Evolutionary conservation across 345 rosid genomes (phyloP).

Genomic region (Camelina sativa): DNA sequence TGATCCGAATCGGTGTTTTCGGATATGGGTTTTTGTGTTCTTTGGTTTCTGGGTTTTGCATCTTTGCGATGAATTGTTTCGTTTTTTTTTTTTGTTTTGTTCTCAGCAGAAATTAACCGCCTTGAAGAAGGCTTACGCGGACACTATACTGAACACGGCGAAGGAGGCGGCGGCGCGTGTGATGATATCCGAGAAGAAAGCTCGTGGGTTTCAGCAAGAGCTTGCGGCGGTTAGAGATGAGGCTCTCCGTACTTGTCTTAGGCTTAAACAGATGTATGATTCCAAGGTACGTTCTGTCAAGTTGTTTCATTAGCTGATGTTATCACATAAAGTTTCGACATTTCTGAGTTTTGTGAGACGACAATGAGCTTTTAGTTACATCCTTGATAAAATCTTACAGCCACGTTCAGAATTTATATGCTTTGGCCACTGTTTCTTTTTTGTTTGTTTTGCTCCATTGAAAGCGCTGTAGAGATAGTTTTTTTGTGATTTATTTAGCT

Average conservation of each 20-base stretch:
- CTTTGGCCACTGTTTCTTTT: not conserved
- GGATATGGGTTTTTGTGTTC: conserved; percentile 34
- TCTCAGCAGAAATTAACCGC: conserved; percentile 68
- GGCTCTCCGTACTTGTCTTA: conserved; percentile 70
- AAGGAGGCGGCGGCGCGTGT: conserved; percentile 94
- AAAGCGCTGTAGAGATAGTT: not conserved
- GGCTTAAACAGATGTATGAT: conserved; percentile 84
- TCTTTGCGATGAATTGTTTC: conserved; percentile 31
- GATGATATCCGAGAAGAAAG: conserved; percentile 79
- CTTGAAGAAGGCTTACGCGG: conserved; percentile 96
- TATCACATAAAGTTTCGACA: not conserved
- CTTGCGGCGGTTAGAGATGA: conserved; percentile 72
- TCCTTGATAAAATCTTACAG: not conserved
- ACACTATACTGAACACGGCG: conserved; percentile 79
- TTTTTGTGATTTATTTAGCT: conserved; percentile 10
- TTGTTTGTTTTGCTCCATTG: conserved; percentile 3
- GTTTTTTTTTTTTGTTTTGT: not conserved
- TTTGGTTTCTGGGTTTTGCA: conserved; percentile 27
- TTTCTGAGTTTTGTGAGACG: not conserved
- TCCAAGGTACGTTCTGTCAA: conserved; percentile 58
- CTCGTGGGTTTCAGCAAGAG: conserved; percentile 70
- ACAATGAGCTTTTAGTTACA: not conserved
- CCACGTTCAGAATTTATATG: not conserved
- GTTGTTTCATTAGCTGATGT: not conserved
- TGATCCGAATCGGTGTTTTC: conserved; percentile 18